Percentiles rank a stretch among this genome's conserved stretches.
These are phyloP conservation scores for Oryza glumipatula DNA, from an alignment of 176 grass and related monocot species.

Conservation along the genomic window DNA sequence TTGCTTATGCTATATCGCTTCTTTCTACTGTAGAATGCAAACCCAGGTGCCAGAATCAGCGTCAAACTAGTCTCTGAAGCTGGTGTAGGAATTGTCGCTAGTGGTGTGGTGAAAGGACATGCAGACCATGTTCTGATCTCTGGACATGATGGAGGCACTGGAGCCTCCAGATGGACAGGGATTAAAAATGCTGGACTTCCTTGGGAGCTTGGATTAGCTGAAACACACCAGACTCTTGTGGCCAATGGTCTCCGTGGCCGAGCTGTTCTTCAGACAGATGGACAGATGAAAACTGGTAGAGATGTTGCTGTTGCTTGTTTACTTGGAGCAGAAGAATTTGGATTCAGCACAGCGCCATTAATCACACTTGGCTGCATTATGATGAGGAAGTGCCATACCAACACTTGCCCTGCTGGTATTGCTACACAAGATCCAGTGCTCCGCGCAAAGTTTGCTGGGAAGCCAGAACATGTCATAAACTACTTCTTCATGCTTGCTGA, in stretches of 20 bases:
- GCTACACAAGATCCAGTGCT: conserved; percentile 77
- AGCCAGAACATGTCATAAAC: conserved; percentile 74
- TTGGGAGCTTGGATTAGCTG: conserved; percentile 76
- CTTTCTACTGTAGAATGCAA: conserved; percentile 61
- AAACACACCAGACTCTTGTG: conserved; percentile 71
- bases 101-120: conserved; percentile 71
- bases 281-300: conserved; percentile 67
- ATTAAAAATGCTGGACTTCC: conserved; percentile 78
- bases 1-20: conserved; percentile 24
- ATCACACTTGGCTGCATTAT: conserved; percentile 71
- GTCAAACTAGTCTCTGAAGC: conserved; percentile 74
- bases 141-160: conserved; percentile 75
- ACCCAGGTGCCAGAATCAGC: conserved; percentile 60
- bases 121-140: conserved; percentile 71
- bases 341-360: conserved; percentile 67
- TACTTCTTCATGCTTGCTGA: conserved; percentile 72
- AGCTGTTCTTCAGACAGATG: conserved; percentile 67
- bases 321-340: conserved; percentile 78
- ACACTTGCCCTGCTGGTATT: conserved; percentile 76
- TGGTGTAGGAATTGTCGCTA: conserved; percentile 71
- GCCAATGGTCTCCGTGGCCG: conserved; percentile 61
- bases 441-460: conserved; percentile 62
- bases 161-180: conserved; percentile 73
- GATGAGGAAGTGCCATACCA: conserved; percentile 74
- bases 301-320: conserved; percentile 73